phyloP scores from a whole-genome alignment of 148 eudicot species.

The Silene conica region DNA sequence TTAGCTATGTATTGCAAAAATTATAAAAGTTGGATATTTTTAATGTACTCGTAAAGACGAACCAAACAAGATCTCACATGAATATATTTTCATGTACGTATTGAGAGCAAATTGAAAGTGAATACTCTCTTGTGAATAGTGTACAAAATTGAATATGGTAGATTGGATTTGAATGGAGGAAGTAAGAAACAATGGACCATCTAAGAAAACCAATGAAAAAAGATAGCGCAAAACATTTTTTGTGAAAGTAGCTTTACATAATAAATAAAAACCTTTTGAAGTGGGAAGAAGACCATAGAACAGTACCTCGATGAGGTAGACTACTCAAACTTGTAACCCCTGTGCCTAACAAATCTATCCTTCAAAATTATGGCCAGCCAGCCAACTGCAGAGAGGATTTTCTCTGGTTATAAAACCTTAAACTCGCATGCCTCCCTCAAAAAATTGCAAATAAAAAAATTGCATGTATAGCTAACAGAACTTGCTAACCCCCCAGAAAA shows the following conservation, averaged over 20 bases:
- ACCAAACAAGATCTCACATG: too few relatives aligned
- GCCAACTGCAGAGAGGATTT: background rate
- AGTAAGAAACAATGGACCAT: background rate
- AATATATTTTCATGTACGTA: too few relatives aligned
- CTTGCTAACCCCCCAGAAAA: background rate
- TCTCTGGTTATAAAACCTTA: background rate
- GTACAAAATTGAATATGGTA: too few relatives aligned
- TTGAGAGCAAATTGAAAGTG: too few relatives aligned
- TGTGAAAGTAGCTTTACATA: background rate
- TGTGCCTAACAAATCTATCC: background rate
- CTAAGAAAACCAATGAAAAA: too few relatives aligned
- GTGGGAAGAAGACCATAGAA: background rate
- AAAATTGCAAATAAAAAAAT: too few relatives aligned
- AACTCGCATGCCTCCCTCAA: background rate
- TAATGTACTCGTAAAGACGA: too few relatives aligned
- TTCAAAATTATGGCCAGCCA: too few relatives aligned
- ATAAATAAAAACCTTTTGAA: background rate
- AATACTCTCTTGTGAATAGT: too few relatives aligned
- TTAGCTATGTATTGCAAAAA: too few relatives aligned
- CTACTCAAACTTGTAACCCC: conserved; percentile 1
- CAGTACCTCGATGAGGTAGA: background rate
- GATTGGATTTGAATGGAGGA: too few relatives aligned
- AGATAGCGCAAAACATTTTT: background rate
- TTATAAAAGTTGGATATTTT: too few relatives aligned
- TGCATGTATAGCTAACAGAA: background rate